Evolutionary conservation across 805 yeast species (phyloP).

Genomic region (Cyberlindnera maritima): DNA sequence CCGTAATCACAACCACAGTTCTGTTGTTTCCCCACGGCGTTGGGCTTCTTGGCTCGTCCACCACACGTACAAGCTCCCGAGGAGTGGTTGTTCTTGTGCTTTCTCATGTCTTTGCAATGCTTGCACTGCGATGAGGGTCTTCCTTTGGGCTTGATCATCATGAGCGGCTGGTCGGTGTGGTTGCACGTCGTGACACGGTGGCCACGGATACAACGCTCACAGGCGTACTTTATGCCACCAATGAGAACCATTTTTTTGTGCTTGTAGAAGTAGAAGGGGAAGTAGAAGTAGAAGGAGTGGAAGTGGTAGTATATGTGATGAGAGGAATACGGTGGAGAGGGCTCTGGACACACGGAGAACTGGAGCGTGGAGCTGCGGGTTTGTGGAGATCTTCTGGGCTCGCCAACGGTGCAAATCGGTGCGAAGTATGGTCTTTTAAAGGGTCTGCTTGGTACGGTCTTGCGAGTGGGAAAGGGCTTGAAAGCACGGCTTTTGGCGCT

Average conservation of each 20-base stretch:
- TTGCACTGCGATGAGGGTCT: conserved; percentile 91
- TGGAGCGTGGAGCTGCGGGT: no score
- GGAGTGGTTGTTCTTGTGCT: conserved; percentile 60
- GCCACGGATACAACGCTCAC: conserved; percentile 94
- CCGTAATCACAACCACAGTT: conserved; percentile 29
- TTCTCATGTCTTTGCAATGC: conserved; percentile 78
- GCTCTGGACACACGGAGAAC: no score
- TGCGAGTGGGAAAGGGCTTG: no score
- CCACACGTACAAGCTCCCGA: conserved; percentile 67
- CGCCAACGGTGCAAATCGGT: background rate
- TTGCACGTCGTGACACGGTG: conserved; percentile 93
- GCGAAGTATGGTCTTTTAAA: no score
- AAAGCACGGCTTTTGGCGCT: background rate
- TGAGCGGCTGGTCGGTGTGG: conserved; percentile 86
- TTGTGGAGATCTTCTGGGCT: no score
- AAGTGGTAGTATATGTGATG: no score
- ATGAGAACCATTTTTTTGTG: conserved; percentile 88
- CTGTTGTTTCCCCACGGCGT: background rate
- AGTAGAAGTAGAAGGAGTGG: no score
- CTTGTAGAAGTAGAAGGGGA: no score
- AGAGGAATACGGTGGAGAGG: no score
- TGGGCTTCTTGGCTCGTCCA: conserved; percentile 33
- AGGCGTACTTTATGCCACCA: conserved; percentile 93
- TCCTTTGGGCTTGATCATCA: conserved; percentile 95
- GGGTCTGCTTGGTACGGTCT: no score